Conservation (phyloP, 805 yeast genomes). For the Monosporozyma aerobia region DNA sequence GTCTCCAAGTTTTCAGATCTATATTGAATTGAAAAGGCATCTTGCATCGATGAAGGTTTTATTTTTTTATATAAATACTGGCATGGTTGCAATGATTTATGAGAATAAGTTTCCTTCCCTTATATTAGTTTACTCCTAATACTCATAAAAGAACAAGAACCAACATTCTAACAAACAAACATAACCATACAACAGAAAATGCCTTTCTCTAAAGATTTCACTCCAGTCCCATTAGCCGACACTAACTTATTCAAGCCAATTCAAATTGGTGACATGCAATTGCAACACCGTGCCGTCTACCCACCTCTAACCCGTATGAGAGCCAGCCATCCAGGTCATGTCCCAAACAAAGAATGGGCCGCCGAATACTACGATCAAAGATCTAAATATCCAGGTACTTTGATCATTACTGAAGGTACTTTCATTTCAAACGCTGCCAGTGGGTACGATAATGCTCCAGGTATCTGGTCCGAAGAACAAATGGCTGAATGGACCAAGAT, state of each 20-base stretch:
- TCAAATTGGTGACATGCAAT: conserved; percentile 32
- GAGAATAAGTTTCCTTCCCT: no score
- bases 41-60: no score
- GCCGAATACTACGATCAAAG: conserved; percentile 47
- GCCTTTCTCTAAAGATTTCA: conserved; percentile 19
- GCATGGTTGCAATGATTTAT: no score
- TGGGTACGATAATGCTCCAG: conserved; percentile 38
- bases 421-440: conserved; percentile 37
- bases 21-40: no score
- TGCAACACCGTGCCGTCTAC: conserved; percentile 33
- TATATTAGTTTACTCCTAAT: neutral
- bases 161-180: conserved; percentile 26
- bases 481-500: conserved; percentile 41
- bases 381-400: conserved; percentile 46
- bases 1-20: no score
- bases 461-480: conserved; percentile 42
- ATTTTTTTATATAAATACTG: no score
- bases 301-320: conserved; percentile 41
- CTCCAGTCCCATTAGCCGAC: conserved; percentile 24
- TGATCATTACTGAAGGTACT: conserved; percentile 54
- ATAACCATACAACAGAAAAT: conserved; percentile 20
- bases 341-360: conserved; percentile 37
- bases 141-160: conserved; percentile 26
- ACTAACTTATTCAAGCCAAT: conserved; percentile 38
- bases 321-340: conserved; percentile 30